Percentiles rank a stretch among this genome's conserved stretches.
These are phyloP conservation scores for Jatropha podagrica DNA, from an alignment of 441 rosid species.

Conservation along the genomic window DNA sequence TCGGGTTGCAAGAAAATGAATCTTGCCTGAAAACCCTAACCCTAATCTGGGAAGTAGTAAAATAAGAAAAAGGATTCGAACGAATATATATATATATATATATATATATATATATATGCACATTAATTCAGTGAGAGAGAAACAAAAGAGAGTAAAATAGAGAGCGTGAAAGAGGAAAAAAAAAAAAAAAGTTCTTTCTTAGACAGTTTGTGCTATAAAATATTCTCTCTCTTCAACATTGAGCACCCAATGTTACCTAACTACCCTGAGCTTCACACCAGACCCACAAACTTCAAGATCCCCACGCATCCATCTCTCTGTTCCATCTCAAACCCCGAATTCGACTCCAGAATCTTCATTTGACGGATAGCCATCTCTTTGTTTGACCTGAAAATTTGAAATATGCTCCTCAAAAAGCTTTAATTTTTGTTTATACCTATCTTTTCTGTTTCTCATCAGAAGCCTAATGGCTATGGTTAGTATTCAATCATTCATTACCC, in stretches of 20 bases:
- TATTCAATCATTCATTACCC: slow-evolving; percentile 2
- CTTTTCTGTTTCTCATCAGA: slow-evolving; percentile 4
- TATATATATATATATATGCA: neutral
- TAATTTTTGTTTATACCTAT: neutral
- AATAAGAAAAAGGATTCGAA: neutral
- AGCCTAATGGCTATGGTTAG: neutral
- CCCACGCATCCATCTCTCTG: neutral
- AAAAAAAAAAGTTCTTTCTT: neutral
- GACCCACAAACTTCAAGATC: slow-evolving; percentile 7
- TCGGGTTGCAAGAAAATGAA: neutral
- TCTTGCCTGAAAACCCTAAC: slow-evolving; percentile 9
- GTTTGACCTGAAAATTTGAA: neutral
- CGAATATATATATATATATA: too few relatives aligned
- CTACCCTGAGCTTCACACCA: neutral
- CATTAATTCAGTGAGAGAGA: neutral
- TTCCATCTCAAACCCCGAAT: neutral
- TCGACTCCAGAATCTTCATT: slow-evolving; percentile 15
- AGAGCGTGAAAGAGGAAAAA: neutral
- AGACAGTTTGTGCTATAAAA: neutral
- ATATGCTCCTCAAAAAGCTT: neutral
- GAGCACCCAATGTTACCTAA: neutral
- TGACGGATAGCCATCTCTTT: neutral
- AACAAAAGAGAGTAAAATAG: neutral
- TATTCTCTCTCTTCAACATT: neutral
- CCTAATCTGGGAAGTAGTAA: neutral